Conservation (phyloP, 1,139 yeast genomes). For the Yamadazyma diddensiae region DNA sequence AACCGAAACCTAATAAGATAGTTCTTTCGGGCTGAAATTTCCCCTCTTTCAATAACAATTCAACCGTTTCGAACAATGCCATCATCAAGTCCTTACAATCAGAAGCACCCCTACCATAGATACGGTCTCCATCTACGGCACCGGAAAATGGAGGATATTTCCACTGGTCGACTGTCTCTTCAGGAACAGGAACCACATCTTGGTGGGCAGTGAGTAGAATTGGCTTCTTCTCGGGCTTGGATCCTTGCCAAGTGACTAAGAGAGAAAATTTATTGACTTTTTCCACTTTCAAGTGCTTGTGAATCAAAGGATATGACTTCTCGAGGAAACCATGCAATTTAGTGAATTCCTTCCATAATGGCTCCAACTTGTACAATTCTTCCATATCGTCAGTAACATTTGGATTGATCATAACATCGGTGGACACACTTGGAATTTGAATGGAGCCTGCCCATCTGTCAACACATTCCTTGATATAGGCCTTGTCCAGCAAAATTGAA, state of each 20-base stretch:
- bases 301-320: slow-evolving; percentile 30
- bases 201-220: slow-evolving; percentile 47
- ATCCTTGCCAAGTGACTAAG: slow-evolving; percentile 39
- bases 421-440: slow-evolving; percentile 63
- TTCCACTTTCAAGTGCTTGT: slow-evolving; percentile 28
- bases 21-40: slow-evolving; percentile 41
- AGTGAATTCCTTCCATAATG: slow-evolving; percentile 29
- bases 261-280: slow-evolving; percentile 33
- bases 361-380: slow-evolving; percentile 26
- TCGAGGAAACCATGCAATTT: slow-evolving; percentile 28
- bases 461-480: slow-evolving; percentile 39
- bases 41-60: slow-evolving; percentile 33
- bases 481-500: slow-evolving; percentile 33
- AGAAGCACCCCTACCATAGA: slow-evolving; percentile 46
- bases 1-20: slow-evolving; percentile 44
- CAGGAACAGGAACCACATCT: slow-evolving; percentile 51
- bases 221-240: slow-evolving; percentile 30
- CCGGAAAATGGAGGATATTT: slow-evolving; percentile 45
- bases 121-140: slow-evolving; percentile 33
- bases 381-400: slow-evolving; percentile 19
- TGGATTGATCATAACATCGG: slow-evolving; percentile 45
- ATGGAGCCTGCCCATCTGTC: slow-evolving; percentile 53
- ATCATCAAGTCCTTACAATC: slow-evolving; percentile 47
- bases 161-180: slow-evolving; percentile 42
- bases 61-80: slow-evolving; percentile 42